Conservation (phyloP, 495 filamentous ascomycete species). For the Clavariopsis aquatica region DNA sequence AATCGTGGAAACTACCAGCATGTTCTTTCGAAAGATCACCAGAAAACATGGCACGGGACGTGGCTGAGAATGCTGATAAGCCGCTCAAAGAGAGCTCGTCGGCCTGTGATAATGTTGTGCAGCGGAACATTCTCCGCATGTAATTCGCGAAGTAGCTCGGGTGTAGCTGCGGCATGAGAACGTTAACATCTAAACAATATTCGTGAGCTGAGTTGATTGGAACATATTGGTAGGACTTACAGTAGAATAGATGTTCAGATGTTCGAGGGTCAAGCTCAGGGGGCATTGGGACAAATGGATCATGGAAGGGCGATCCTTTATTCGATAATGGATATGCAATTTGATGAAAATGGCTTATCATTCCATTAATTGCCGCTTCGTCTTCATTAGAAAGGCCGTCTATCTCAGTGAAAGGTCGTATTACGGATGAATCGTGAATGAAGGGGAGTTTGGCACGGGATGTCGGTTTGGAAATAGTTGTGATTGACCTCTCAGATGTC, state of each 20-base stretch:
- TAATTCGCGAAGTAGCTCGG: conserved; percentile 2
- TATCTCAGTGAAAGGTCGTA: not conserved
- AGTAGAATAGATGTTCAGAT: conserved; percentile 15
- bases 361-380: not conserved
- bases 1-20: conserved; percentile 8
- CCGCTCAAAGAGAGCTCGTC: conserved; percentile 5
- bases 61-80: conserved; percentile 10
- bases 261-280: not conserved
- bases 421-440: not conserved
- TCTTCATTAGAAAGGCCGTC: not conserved
- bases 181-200: conserved; percentile 6
- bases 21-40: not conserved
- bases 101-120: not conserved
- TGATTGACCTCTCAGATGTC: too few relatives aligned
- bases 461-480: too few relatives aligned
- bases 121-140: conserved; percentile 5
- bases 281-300: conserved; percentile 6
- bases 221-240: not conserved
- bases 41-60: conserved; percentile 4
- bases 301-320: not conserved
- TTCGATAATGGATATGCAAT: not conserved
- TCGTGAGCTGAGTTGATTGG: not conserved
- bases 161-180: conserved; percentile 10
- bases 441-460: not conserved
- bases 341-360: not conserved